These are phyloP conservation scores for Populus hybrid DNA, from an alignment of 441 rosid species.

Conservation along the genomic window DNA sequence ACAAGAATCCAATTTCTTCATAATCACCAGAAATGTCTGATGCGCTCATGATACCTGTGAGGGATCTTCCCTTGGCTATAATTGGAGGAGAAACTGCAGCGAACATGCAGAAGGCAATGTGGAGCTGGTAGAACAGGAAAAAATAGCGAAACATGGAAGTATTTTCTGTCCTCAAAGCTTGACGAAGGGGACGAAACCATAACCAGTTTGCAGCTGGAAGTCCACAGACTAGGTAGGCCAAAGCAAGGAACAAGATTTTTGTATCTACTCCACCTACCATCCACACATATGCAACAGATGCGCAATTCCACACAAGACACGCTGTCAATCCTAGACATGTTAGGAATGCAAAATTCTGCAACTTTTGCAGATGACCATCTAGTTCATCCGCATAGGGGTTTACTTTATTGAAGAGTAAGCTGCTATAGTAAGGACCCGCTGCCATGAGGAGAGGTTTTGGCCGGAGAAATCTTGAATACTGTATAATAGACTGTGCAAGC, in stretches of 20 bases:
- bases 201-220: background rate
- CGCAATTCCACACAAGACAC: background rate
- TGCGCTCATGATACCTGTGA: background rate
- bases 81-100: background rate
- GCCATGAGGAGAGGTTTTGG: background rate
- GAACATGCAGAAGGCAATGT: background rate
- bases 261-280: background rate
- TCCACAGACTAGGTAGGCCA: background rate
- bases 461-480: no score
- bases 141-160: background rate
- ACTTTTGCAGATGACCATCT: background rate
- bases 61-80: background rate
- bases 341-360: background rate
- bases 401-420: background rate
- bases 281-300: background rate
- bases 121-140: background rate
- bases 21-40: background rate
- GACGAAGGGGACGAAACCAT: conserved; percentile 4
- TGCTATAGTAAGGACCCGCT: background rate
- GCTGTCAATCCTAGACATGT: background rate
- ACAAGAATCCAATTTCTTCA: background rate
- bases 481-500: background rate
- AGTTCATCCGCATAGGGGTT: background rate
- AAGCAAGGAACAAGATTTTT: background rate
- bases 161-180: background rate